These are phyloP conservation scores for Cordyceps javanica DNA, from an alignment of 2,329 filamentous ascomycete genomes.

Conservation along the genomic window DNA sequence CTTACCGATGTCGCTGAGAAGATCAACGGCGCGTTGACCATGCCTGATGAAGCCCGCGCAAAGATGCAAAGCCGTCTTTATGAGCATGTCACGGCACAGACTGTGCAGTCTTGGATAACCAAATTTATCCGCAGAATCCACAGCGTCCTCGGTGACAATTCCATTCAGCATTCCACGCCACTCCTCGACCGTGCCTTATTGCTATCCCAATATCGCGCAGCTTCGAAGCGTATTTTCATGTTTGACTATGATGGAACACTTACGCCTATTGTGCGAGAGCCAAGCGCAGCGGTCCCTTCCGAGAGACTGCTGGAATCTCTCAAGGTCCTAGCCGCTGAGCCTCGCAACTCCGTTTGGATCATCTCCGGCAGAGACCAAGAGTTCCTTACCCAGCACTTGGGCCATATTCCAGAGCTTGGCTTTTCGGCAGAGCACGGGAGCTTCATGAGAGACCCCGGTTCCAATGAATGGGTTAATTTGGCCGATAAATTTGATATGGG, in stretches of 20 bases:
- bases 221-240: slow-evolving; percentile 84
- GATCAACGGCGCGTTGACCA: slow-evolving; percentile 74
- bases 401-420: slow-evolving; percentile 84
- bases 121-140: slow-evolving; percentile 74
- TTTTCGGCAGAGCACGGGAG: slow-evolving; percentile 96
- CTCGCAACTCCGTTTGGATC: slow-evolving; percentile 90
- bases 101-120: slow-evolving; percentile 79
- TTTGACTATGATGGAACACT: slow-evolving; percentile 98
- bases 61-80: slow-evolving; percentile 71
- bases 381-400: slow-evolving; percentile 85
- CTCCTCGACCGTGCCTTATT: slow-evolving; percentile 70
- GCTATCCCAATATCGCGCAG: slow-evolving; percentile 65
- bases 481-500: slow-evolving; percentile 83
- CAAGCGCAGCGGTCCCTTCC: slow-evolving; percentile 81
- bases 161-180: slow-evolving; percentile 71
- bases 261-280: slow-evolving; percentile 90
- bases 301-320: slow-evolving; percentile 75
- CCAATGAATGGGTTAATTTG: slow-evolving; percentile 78
- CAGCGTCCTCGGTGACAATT: slow-evolving; percentile 71
- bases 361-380: slow-evolving; percentile 91
- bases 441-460: slow-evolving; percentile 79
- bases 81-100: slow-evolving; percentile 77
- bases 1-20: slow-evolving; percentile 75
- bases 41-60: slow-evolving; percentile 60
- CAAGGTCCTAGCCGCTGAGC: slow-evolving; percentile 71